Conservation (phyloP, 176 grass and related monocot species). For the Triticum timopheevii region DNA sequence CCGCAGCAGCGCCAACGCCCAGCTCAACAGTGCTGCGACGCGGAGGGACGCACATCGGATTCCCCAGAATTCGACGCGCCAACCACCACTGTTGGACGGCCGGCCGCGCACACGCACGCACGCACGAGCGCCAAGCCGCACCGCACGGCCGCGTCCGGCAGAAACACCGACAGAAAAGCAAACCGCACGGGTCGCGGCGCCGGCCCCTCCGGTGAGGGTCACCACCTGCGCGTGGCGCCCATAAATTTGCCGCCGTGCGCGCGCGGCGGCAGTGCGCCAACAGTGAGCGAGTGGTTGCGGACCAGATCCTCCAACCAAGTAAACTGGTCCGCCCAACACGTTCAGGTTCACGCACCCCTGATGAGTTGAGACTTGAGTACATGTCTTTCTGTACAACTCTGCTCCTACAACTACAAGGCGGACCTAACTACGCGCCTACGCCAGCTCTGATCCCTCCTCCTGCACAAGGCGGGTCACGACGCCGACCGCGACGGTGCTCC, state of each 20-base stretch:
- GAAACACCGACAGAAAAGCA: too few relatives aligned
- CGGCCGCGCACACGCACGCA: too few relatives aligned
- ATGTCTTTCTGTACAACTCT: background rate
- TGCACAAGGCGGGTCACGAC: constrained; percentile 45
- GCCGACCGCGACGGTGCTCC: constrained; percentile 74
- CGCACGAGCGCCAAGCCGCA: too few relatives aligned
- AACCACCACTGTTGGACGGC: background rate
- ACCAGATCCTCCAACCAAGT: too few relatives aligned
- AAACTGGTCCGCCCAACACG: background rate
- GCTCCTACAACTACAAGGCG: background rate
- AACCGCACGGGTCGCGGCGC: background rate
- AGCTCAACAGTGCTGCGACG: too few relatives aligned
- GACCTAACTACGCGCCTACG: background rate
- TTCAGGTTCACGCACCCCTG: background rate
- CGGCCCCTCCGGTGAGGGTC: background rate
- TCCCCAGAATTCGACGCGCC: background rate
- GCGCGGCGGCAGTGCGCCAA: background rate
- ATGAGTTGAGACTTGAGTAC: too few relatives aligned
- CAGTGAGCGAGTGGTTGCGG: background rate
- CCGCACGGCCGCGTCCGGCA: too few relatives aligned
- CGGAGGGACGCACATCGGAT: too few relatives aligned
- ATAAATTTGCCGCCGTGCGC: background rate
- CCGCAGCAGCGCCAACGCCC: too few relatives aligned
- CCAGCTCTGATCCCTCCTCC: background rate
- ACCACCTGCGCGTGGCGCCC: constrained; percentile 12